These are phyloP conservation scores for Chaetomium cochliodes DNA, from an alignment of 495 filamentous ascomycete genomes.

Conservation along the genomic window DNA sequence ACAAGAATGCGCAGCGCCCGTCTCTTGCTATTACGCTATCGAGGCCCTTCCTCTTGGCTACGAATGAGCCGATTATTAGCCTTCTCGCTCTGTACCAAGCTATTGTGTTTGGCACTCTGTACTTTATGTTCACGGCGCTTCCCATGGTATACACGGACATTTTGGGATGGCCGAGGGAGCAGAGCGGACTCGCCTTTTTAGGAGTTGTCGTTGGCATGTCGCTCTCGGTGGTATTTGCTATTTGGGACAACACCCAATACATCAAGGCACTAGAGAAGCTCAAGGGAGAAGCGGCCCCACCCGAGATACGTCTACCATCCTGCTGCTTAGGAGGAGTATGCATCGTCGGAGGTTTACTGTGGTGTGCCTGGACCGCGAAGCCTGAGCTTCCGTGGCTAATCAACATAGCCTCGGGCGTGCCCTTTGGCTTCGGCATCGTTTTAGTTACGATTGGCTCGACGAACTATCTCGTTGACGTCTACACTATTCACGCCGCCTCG, in stretches of 20 bases:
- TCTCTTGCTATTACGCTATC: neutral
- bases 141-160: neutral
- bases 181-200: neutral
- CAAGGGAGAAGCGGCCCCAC: neutral
- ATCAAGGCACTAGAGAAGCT: neutral
- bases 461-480: conserved; percentile 3
- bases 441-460: neutral
- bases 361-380: conserved; percentile 1
- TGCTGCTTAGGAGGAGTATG: neutral
- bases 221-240: neutral
- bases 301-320: neutral
- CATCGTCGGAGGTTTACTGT: neutral
- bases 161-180: neutral
- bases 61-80: conserved; percentile 2
- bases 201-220: conserved; percentile 6
- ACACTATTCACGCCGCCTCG: conserved; percentile 1
- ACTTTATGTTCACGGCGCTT: conserved; percentile 5
- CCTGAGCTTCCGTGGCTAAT: neutral
- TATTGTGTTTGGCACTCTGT: neutral
- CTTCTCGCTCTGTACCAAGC: conserved; percentile 3
- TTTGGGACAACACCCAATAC: neutral
- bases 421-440: conserved; percentile 2
- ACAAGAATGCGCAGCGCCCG: neutral
- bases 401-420: conserved; percentile 5
- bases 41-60: conserved; percentile 4